phyloP scores from a whole-genome alignment of 352 stramenopile species.

The Phytophthora citrophthora region DNA sequence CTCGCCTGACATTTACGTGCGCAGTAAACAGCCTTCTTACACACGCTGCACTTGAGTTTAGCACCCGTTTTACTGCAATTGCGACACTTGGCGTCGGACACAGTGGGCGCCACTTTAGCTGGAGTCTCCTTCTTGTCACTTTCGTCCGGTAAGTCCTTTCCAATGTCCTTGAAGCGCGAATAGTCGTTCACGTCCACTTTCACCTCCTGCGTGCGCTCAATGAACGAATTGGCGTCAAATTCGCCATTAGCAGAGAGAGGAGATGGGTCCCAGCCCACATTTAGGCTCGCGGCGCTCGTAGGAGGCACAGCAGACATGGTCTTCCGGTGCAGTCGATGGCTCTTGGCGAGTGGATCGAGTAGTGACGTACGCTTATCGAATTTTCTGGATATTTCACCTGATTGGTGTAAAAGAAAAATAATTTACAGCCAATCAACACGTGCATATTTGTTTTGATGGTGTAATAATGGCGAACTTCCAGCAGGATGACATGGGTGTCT shows the following conservation, averaged over 20 bases:
- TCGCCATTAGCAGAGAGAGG: slow-evolving; percentile 22
- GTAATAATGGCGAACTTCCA: slow-evolving; percentile 12
- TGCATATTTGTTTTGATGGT: background rate
- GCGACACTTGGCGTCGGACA: slow-evolving; percentile 49
- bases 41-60: slow-evolving; percentile 89
- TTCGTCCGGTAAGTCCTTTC: slow-evolving; percentile 49
- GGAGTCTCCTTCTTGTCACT: slow-evolving; percentile 15
- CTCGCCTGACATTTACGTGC: slow-evolving; percentile 79
- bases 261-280: slow-evolving; percentile 60
- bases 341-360: slow-evolving; percentile 2
- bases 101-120: slow-evolving; percentile 2
- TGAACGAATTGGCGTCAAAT: slow-evolving; percentile 54
- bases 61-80: slow-evolving; percentile 81
- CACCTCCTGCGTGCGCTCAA: slow-evolving; percentile 65
- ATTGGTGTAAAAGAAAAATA: no score
- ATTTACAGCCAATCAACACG: slow-evolving; percentile 5
- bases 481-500: slow-evolving; percentile 16
- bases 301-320: slow-evolving; percentile 28
- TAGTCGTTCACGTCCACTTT: slow-evolving; percentile 88
- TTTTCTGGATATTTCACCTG: slow-evolving; percentile 21
- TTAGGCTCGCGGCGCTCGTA: slow-evolving; percentile 35
- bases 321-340: background rate
- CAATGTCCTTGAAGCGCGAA: slow-evolving; percentile 86
- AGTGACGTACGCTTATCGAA: slow-evolving; percentile 25
- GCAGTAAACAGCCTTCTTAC: slow-evolving; percentile 88